Percentiles rank a stretch among this genome's conserved stretches.
Evolutionary conservation across 495 filamentous ascomycete species (phyloP).

Genomic region (Aeminium ludgeri): DNA sequence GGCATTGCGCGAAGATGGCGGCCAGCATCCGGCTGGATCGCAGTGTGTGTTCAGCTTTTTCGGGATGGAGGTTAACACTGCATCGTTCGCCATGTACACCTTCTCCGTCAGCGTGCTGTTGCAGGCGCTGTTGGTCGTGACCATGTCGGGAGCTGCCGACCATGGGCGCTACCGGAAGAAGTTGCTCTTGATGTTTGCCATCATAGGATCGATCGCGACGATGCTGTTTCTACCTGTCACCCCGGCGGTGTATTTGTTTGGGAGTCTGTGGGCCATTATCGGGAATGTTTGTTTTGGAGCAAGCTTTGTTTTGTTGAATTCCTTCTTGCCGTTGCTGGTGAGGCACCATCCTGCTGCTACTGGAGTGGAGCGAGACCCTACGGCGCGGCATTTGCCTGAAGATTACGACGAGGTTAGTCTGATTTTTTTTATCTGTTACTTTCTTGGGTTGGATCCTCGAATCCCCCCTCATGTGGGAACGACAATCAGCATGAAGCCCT

Average conservation of each 20-base stretch:
- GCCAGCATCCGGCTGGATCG: slow-evolving; percentile 15
- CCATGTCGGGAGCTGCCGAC: slow-evolving; percentile 89
- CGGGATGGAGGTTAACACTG: slow-evolving; percentile 80
- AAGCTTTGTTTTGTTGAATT: slow-evolving; percentile 30
- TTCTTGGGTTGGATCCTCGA: no score
- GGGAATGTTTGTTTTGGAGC: slow-evolving; percentile 60
- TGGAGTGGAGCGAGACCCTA: slow-evolving; percentile 19
- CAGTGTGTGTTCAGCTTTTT: slow-evolving; percentile 75
- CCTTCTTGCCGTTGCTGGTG: slow-evolving; percentile 30
- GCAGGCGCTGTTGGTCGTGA: slow-evolving; percentile 80
- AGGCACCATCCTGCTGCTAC: slow-evolving; percentile 41
- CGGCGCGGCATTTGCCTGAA: not conserved
- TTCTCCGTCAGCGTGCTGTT: slow-evolving; percentile 83
- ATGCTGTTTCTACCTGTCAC: slow-evolving; percentile 78
- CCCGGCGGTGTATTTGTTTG: slow-evolving; percentile 58
- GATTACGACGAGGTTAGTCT: slow-evolving; percentile 10
- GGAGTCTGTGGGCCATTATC: slow-evolving; percentile 66
- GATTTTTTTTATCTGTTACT: no score
- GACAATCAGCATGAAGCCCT: no score
- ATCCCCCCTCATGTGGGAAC: no score
- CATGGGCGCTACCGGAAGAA: slow-evolving; percentile 87
- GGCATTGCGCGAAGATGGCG: not conserved
- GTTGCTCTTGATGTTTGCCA: slow-evolving; percentile 67
- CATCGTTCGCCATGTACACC: slow-evolving; percentile 96
- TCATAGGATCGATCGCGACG: slow-evolving; percentile 59